Evolutionary conservation across 805 yeast genomes (phyloP).

Genomic region (Nakazawaea anatomiae): DNA sequence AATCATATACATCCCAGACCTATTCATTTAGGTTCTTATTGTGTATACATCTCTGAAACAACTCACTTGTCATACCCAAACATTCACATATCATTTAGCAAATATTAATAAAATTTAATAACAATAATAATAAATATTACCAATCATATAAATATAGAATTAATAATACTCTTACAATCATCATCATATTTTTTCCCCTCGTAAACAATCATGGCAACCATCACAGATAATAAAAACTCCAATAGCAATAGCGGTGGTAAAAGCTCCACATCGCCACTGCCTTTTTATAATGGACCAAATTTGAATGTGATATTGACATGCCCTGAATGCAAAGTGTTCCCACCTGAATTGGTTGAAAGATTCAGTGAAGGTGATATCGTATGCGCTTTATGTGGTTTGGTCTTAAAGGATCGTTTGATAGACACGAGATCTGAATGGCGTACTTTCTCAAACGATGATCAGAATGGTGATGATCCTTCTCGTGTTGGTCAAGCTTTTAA

Average conservation of each 20-base stretch:
- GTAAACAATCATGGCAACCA: not conserved
- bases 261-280: not conserved
- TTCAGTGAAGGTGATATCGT: constrained; percentile 97
- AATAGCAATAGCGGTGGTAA: not conserved
- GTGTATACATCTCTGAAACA: not conserved
- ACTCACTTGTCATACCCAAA: no score
- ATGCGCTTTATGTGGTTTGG: constrained; percentile 96
- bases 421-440: constrained; percentile 99
- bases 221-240: not conserved
- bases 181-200: no score
- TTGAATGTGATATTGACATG: constrained; percentile 85
- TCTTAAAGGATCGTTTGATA: constrained; percentile 83
- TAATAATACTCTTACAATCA: no score
- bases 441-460: constrained; percentile 96
- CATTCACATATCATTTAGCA: no score
- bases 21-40: not conserved
- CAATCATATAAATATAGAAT: no score
- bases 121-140: no score
- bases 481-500: constrained; percentile 99
- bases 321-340: constrained; percentile 93
- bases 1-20: not conserved
- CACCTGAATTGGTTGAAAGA: constrained; percentile 92
- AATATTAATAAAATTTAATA: no score
- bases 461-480: constrained; percentile 95
- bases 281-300: constrained; percentile 57